Evolutionary conservation across 1,284 basidiomycete species (phyloP).

Genomic region (Pseudozyma sp.): DNA sequence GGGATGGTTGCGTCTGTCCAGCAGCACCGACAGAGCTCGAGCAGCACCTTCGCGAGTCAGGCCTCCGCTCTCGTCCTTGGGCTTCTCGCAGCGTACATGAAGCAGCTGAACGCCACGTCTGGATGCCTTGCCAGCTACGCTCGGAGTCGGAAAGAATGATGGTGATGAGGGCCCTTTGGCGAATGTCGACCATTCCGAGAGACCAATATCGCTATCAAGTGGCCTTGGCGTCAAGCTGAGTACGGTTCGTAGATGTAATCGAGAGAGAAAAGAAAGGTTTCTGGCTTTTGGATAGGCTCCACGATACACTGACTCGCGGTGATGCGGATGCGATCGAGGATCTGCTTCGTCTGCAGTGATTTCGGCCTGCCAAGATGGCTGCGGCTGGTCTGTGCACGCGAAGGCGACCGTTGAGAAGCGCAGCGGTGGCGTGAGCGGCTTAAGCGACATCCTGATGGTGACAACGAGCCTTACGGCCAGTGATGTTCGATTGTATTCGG

Average conservation of each 20-base stretch:
- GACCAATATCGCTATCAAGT: constrained; percentile 47
- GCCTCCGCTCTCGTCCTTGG: constrained; percentile 64
- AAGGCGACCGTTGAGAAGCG: constrained; percentile 61
- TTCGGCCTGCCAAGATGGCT: constrained; percentile 1
- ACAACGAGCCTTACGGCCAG: neutral
- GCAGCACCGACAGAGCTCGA: constrained; percentile 53
- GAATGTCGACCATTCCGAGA: constrained; percentile 53
- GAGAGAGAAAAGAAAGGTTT: constrained; percentile 62
- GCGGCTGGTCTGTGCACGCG: constrained; percentile 16
- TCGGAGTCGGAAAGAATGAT: neutral
- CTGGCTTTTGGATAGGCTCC: constrained; percentile 64
- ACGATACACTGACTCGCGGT: constrained; percentile 59
- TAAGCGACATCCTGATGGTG: constrained; percentile 31
- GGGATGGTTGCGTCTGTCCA: constrained; percentile 60
- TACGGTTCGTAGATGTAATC: constrained; percentile 60
- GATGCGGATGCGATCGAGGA: constrained; percentile 31
- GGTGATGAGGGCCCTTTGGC: constrained; percentile 4
- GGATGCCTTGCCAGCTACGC: constrained; percentile 4
- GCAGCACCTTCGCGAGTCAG: constrained; percentile 61
- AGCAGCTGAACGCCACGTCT: constrained; percentile 42
- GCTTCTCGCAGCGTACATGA: constrained; percentile 63
- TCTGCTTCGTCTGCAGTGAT: neutral
- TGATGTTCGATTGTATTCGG: neutral
- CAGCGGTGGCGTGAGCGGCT: constrained; percentile 59
- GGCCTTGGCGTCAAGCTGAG: constrained; percentile 66